Conservation (phyloP, 148 eudicot species). For the Vaccinium vitisidaea region DNA sequence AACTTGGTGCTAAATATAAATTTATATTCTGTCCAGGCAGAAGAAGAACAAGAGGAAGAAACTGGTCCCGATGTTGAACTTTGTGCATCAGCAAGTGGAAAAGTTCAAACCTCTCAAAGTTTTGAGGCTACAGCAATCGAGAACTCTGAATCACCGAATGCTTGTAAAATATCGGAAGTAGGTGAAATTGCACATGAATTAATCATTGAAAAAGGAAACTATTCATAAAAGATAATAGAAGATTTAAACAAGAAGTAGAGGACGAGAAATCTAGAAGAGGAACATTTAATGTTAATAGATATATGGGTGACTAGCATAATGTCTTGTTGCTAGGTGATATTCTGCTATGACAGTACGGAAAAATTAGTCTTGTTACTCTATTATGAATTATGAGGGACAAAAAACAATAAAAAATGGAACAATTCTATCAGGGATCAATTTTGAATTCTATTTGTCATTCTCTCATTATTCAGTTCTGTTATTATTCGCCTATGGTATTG, state of each 20-base stretch:
- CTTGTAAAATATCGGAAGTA: background rate
- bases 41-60: background rate
- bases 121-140: background rate
- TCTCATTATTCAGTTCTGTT: background rate
- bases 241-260: background rate
- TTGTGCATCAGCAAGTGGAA: background rate
- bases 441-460: background rate
- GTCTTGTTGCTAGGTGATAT: background rate
- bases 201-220: background rate
- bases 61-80: no score
- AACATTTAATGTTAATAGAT: background rate
- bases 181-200: background rate
- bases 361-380: background rate
- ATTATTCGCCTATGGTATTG: background rate
- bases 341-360: background rate
- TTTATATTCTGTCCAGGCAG: background rate
- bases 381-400: background rate
- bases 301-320: background rate
- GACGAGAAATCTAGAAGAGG: background rate
- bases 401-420: background rate
- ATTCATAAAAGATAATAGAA: background rate
- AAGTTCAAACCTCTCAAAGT: background rate
- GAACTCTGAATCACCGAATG: background rate
- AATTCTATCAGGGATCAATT: no score
- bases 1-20: conserved; percentile 1